Conservation (phyloP, 2,329 filamentous ascomycete genomes). For the Curvularia hawaiiensis region DNA sequence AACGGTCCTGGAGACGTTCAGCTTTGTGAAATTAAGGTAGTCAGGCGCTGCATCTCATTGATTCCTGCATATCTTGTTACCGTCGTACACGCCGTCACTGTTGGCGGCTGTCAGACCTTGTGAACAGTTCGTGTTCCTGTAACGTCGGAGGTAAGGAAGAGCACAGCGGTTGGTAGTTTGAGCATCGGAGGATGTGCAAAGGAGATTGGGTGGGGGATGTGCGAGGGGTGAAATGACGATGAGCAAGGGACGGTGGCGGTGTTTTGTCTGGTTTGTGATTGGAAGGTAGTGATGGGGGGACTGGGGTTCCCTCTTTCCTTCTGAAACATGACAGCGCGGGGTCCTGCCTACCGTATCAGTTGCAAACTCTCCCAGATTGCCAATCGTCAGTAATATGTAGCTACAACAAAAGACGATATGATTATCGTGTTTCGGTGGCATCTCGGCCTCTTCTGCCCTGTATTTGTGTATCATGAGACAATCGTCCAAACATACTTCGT, state of each 20-base stretch:
- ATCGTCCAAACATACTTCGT: background rate
- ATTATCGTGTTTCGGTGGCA: background rate
- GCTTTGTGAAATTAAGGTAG: conserved; percentile 3
- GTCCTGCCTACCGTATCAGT: background rate
- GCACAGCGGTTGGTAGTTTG: background rate
- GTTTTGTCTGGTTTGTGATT: background rate
- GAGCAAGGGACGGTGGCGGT: background rate
- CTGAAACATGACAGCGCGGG: background rate
- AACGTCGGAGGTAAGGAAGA: background rate
- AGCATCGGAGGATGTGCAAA: background rate
- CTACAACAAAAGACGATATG: background rate
- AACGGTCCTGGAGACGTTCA: background rate
- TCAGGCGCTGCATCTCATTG: conserved; percentile 1
- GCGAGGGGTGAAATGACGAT: background rate
- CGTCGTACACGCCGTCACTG: background rate
- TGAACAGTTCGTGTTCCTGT: background rate
- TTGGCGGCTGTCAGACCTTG: conserved; percentile 1
- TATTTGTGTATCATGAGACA: background rate
- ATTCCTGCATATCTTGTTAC: conserved; percentile 3
- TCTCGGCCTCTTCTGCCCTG: background rate
- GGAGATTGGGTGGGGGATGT: background rate
- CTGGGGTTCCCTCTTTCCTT: background rate
- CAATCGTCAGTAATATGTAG: background rate
- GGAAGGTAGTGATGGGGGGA: background rate
- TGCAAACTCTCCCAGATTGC: background rate